These are phyloP conservation scores for Omphalotus olearius DNA, from an alignment of 1,284 basidiomycete species.

Conservation along the genomic window DNA sequence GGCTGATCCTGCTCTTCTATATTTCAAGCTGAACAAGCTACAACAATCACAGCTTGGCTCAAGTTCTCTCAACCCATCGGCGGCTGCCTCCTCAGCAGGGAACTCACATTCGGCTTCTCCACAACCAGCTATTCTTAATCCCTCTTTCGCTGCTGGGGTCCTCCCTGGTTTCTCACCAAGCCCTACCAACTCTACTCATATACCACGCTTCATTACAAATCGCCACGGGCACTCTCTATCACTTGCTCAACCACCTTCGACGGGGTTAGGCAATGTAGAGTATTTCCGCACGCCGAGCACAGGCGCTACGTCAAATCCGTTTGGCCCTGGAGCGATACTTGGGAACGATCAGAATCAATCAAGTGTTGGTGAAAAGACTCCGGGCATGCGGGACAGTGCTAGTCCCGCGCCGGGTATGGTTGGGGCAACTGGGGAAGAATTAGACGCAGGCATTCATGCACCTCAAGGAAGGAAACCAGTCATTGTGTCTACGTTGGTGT, in stretches of 20 bases:
- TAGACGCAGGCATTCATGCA: conserved; percentile 39
- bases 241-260: conserved; percentile 49
- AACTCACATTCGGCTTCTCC: conserved; percentile 62
- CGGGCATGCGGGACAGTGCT: conserved; percentile 2
- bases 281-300: conserved; percentile 10
- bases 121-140: conserved; percentile 52
- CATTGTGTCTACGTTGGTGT: conserved; percentile 40
- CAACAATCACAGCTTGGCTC: conserved; percentile 57
- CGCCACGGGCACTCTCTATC: conserved; percentile 72
- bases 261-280: conserved; percentile 20
- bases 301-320: conserved; percentile 47
- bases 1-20: conserved; percentile 72
- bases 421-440: background rate
- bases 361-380: too few species aligned
- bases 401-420: conserved; percentile 3
- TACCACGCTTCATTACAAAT: conserved; percentile 33
- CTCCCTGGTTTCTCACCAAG: conserved; percentile 22
- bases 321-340: conserved; percentile 49
- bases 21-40: conserved; percentile 78
- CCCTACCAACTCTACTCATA: conserved; percentile 8
- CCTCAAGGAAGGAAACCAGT: conserved; percentile 59
- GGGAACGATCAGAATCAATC: conserved; percentile 40
- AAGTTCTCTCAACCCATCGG: background rate
- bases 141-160: conserved; percentile 19
- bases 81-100: conserved; percentile 36